Evolutionary conservation across 2,329 filamentous ascomycete species (phyloP).

Genomic region (Ascosphaera pollenicola): DNA sequence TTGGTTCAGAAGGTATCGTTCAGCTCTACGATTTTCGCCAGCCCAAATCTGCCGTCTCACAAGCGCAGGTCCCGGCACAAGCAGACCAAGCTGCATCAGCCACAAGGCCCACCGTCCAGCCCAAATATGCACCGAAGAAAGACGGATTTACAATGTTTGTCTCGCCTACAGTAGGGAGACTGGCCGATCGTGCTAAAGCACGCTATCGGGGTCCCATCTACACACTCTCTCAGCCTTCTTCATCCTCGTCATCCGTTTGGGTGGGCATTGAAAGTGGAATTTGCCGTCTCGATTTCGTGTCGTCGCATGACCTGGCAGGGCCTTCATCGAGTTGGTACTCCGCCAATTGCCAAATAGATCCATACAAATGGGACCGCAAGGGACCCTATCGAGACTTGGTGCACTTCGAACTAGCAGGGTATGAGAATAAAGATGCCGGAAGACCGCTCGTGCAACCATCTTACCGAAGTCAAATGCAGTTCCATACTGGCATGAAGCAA

Average conservation of each 20-base stretch:
- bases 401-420: no score
- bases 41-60: conserved; percentile 18
- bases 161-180: not conserved
- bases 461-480: no score
- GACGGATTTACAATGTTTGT: not conserved
- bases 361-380: no score
- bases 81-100: not conserved
- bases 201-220: conserved; percentile 24
- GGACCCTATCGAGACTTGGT: no score
- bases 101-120: not conserved
- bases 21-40: conserved; percentile 42
- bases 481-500: no score
- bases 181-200: no score
- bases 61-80: conserved; percentile 2
- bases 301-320: conserved; percentile 19
- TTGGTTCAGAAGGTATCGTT: conserved; percentile 32
- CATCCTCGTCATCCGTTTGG: conserved; percentile 23
- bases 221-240: conserved; percentile 21
- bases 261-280: conserved; percentile 21
- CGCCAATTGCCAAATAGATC: not conserved
- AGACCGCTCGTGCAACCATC: no score
- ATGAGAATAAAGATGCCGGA: no score
- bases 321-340: conserved; percentile 12
- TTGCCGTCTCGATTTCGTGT: conserved; percentile 21
- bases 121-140: not conserved